These are phyloP conservation scores for Fomitopsis betulina DNA, from an alignment of 1,284 basidiomycete species.

Conservation along the genomic window DNA sequence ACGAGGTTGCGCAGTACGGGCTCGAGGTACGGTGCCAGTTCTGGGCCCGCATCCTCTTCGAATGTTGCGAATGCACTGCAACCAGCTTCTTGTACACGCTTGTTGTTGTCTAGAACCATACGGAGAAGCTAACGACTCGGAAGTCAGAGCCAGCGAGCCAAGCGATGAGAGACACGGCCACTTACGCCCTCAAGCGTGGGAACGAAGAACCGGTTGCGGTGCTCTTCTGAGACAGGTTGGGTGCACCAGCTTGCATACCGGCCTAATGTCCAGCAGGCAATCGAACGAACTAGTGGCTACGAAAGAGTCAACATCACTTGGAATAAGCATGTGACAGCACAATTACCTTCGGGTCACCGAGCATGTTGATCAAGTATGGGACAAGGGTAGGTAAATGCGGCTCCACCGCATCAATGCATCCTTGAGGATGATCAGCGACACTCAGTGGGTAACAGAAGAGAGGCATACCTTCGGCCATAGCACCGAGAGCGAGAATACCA, in stretches of 20 bases:
- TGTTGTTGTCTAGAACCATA: slow-evolving; percentile 99
- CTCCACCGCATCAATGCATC: slow-evolving; percentile 94
- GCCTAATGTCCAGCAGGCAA: slow-evolving; percentile 99
- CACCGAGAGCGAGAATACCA: slow-evolving; percentile 93
- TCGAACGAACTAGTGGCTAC: slow-evolving; percentile 94
- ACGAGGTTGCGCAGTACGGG: slow-evolving; percentile 95
- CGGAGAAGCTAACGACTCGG: slow-evolving; percentile 68
- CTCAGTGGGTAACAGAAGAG: background rate
- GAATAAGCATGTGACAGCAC: no score
- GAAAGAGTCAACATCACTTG: background rate
- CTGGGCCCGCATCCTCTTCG: slow-evolving; percentile 93
- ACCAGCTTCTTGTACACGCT: slow-evolving; percentile 98
- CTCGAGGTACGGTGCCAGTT: slow-evolving; percentile 90
- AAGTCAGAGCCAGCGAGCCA: slow-evolving; percentile 4
- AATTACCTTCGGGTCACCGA: slow-evolving; percentile 86
- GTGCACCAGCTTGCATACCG: slow-evolving; percentile 97
- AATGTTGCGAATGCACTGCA: slow-evolving; percentile 98
- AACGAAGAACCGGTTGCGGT: slow-evolving; percentile 88
- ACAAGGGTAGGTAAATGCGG: slow-evolving; percentile 91
- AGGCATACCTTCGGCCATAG: slow-evolving; percentile 90
- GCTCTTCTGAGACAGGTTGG: slow-evolving; percentile 76
- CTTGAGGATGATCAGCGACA: slow-evolving; percentile 36
- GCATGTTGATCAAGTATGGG: slow-evolving; percentile 87
- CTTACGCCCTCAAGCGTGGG: slow-evolving; percentile 97
- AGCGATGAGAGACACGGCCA: slow-evolving; percentile 16